Evolutionary conservation across 169 alveolate genomes (phyloP).

Genomic region (Besnoitia besnoiti): DNA sequence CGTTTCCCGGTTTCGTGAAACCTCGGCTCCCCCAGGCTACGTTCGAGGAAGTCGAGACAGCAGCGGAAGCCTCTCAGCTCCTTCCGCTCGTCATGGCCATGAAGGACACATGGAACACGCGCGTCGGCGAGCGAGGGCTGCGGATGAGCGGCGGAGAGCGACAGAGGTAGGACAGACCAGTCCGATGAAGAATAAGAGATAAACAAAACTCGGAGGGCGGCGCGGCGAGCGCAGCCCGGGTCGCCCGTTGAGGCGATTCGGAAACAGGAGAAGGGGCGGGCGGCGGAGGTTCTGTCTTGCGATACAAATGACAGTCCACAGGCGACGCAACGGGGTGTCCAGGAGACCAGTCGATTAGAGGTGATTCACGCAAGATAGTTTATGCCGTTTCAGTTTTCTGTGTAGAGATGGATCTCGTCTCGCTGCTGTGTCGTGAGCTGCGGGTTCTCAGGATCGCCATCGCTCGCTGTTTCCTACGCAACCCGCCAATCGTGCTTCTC

Average conservation of each 20-base stretch:
- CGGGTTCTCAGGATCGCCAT: conserved; percentile 92
- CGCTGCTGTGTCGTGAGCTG: conserved; percentile 68
- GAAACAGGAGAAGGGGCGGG: not conserved
- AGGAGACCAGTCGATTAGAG: no score
- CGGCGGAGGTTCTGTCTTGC: no score
- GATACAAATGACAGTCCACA: no score
- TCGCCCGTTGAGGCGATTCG: not conserved
- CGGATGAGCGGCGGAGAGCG: conserved; percentile 83
- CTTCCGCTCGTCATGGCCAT: conserved; percentile 80
- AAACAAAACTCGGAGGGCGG: not conserved
- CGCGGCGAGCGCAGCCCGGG: no score
- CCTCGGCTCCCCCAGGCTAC: not conserved
- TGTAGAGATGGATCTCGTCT: no score
- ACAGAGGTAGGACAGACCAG: conserved; percentile 72
- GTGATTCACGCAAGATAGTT: no score
- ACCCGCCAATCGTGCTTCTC: conserved; percentile 91
- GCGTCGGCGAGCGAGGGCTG: conserved; percentile 76
- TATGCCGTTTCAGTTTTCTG: no score
- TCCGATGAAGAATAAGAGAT: not conserved
- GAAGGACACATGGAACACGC: conserved; percentile 76
- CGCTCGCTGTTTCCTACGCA: conserved; percentile 94
- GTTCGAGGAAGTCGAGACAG: conserved; percentile 79
- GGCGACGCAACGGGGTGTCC: no score
- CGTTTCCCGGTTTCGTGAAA: no score
- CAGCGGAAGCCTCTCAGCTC: conserved; percentile 82